A percentile compares a stretch with the other conserved stretches of the same genome.
Evolutionary conservation across 208 protist genomes (phyloP).

Genomic region (Trypanosoma boissoni): DNA sequence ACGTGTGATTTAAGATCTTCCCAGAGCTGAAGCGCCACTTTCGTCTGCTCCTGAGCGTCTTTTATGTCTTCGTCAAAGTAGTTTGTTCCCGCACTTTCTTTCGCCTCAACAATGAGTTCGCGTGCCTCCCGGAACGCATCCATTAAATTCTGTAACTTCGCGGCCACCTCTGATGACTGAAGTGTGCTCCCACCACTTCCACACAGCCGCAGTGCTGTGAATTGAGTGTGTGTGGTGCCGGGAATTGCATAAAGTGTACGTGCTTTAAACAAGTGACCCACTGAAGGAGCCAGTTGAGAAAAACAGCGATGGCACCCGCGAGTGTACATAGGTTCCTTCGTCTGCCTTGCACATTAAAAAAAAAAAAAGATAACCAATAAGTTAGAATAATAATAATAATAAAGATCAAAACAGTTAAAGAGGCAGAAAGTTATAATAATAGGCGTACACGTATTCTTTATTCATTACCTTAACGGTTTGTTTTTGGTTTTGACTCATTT

Average conservation of each 20-base stretch:
- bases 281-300: too few relatives aligned
- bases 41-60: constrained; percentile 49
- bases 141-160: constrained; percentile 49
- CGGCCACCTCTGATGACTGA: constrained; percentile 6
- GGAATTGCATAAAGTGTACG: background rate
- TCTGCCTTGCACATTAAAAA: too few relatives aligned
- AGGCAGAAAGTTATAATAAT: too few relatives aligned
- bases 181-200: too few relatives aligned
- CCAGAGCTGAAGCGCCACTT: constrained; percentile 54
- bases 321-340: too few relatives aligned
- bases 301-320: too few relatives aligned
- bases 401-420: too few relatives aligned
- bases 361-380: too few relatives aligned
- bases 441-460: too few relatives aligned
- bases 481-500: too few relatives aligned
- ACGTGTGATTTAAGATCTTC: constrained; percentile 31
- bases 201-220: background rate
- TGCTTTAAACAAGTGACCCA: background rate
- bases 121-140: constrained; percentile 61
- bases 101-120: constrained; percentile 61
- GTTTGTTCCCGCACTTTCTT: constrained; percentile 58
- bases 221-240: background rate
- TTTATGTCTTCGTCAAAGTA: constrained; percentile 74
- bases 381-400: too few relatives aligned
- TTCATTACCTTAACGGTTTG: too few relatives aligned